These are phyloP conservation scores for Lumnitzera littorea DNA, from an alignment of 345 rosid genomes.

Conservation along the genomic window DNA sequence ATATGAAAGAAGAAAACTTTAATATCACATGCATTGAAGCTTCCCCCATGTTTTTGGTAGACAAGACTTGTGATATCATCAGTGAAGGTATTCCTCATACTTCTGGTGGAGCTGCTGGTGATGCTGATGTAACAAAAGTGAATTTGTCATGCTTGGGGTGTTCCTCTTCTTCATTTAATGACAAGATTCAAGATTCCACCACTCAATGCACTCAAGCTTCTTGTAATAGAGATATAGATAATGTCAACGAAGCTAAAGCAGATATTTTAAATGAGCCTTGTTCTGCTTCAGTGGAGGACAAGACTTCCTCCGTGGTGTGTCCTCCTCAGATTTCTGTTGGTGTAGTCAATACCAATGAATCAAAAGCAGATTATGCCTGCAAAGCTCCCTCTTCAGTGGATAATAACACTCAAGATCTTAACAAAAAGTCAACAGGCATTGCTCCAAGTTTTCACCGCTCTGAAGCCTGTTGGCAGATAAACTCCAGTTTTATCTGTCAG, in stretches of 20 bases:
- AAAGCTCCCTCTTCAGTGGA: too few relatives aligned
- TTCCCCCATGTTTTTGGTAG: constrained; percentile 1
- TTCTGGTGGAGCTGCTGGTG: constrained; percentile 4
- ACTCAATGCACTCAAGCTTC: too few relatives aligned
- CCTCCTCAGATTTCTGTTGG: too few relatives aligned
- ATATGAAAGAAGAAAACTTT: constrained; percentile 1
- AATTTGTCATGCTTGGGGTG: too few relatives aligned
- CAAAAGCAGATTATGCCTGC: too few relatives aligned
- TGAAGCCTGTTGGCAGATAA: too few relatives aligned
- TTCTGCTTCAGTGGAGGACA: not conserved
- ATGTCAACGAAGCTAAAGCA: constrained; percentile 1
- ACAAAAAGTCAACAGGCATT: too few relatives aligned
- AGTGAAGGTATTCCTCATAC: not conserved
- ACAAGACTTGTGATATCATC: constrained; percentile 3
- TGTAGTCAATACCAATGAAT: too few relatives aligned
- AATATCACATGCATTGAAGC: constrained; percentile 10
- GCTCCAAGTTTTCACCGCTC: too few relatives aligned
- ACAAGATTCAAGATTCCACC: not conserved
- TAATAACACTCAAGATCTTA: too few relatives aligned
- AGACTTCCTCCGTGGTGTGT: not conserved
- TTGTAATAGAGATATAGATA: not conserved
- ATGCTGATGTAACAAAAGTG: not conserved
- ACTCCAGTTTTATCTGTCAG: too few relatives aligned
- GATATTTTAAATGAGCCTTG: constrained; percentile 1
- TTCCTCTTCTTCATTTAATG: not conserved